These are phyloP conservation scores for Striga hermonthica DNA, from an alignment of 305 asterid genomes.

Conservation along the genomic window DNA sequence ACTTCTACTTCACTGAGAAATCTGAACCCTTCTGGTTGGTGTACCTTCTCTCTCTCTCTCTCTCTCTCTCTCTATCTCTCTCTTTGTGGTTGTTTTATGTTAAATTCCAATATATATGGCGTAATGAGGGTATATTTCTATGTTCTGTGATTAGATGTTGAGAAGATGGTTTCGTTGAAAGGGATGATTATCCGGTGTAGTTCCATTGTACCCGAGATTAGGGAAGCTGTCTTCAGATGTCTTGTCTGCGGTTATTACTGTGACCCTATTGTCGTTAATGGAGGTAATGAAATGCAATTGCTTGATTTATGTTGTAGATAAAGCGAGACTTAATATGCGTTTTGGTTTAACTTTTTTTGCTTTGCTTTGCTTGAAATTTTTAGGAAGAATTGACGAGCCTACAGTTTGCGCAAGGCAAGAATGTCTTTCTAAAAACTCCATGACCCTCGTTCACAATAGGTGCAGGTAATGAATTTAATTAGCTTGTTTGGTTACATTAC, in stretches of 20 bases:
- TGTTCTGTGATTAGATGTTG: conserved; percentile 58
- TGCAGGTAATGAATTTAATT: conserved; percentile 64
- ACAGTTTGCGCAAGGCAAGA: conserved; percentile 72
- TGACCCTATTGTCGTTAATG: conserved; percentile 79
- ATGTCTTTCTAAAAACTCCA: conserved; percentile 79
- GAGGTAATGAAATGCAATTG: conserved; percentile 50
- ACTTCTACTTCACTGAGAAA: conserved; percentile 78
- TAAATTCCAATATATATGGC: not conserved
- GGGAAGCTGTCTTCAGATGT: conserved; percentile 92
- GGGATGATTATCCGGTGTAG: conserved; percentile 97
- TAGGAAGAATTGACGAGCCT: conserved; percentile 86
- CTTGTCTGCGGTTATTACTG: conserved; percentile 92
- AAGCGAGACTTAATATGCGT: not conserved
- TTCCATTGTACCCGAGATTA: conserved; percentile 86
- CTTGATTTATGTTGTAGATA: no score
- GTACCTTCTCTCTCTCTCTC: not conserved
- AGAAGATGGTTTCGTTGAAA: conserved; percentile 89
- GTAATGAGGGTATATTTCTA: not conserved
- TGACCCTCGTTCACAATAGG: conserved; percentile 91
- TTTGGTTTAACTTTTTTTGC: conserved; percentile 17
- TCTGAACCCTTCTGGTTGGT: conserved; percentile 90
- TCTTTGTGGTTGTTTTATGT: not conserved
- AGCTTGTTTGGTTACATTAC: not conserved
- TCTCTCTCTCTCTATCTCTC: not conserved
- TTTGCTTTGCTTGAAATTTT: not conserved